These are phyloP conservation scores for Lactifluus piperatus DNA, from an alignment of 768 basidiomycete species.

Conservation along the genomic window DNA sequence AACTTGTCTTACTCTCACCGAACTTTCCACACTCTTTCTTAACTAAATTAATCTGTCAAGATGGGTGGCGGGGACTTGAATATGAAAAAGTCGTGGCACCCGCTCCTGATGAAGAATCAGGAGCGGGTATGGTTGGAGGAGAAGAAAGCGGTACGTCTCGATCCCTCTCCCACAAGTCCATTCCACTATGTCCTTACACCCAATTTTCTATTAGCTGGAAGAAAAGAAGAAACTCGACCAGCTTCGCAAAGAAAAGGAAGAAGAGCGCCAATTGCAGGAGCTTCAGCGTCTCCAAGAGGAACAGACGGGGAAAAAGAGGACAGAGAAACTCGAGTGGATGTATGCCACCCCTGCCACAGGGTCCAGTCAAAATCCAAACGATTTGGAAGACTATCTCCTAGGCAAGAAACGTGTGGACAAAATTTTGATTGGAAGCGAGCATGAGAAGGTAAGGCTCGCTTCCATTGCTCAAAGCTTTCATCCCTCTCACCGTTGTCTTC, in stretches of 20 bases:
- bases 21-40: conserved; percentile 2
- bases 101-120: conserved; percentile 96
- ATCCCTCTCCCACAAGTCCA: background rate
- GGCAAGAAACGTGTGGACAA: conserved; percentile 98
- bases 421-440: conserved; percentile 84
- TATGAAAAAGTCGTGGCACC: conserved; percentile 99
- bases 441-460: conserved; percentile 58
- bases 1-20: background rate
- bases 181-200: background rate
- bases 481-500: conserved; percentile 10
- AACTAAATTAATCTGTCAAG: conserved; percentile 34
- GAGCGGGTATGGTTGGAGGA: conserved; percentile 99
- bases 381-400: conserved; percentile 91
- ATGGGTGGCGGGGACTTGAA: conserved; percentile 99
- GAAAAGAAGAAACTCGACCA: conserved; percentile 99
- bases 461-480: conserved; percentile 9
- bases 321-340: conserved; percentile 98
- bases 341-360: conserved; percentile 96
- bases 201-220: conserved; percentile 55
- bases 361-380: conserved; percentile 77
- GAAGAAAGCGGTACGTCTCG: conserved; percentile 75
- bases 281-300: conserved; percentile 93
- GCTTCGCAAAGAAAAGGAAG: conserved; percentile 94
- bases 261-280: conserved; percentile 94
- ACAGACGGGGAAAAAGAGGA: conserved; percentile 88